These are phyloP conservation scores for Aurinia saxatilis DNA, from an alignment of 345 rosid genomes.

Conservation along the genomic window DNA sequence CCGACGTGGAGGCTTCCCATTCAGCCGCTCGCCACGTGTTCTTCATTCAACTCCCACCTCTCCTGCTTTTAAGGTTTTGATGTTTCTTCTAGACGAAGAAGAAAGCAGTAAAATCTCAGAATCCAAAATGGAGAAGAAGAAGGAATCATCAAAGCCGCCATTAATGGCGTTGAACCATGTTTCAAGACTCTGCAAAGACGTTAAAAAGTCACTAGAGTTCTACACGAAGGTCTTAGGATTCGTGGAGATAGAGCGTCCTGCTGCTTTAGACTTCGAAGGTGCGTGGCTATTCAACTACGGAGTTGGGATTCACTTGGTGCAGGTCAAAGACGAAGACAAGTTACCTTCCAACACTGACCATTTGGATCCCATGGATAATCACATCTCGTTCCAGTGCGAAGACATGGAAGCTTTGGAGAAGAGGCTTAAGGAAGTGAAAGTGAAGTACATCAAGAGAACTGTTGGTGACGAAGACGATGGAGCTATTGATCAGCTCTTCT, in stretches of 20 bases:
- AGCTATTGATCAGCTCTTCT: slow-evolving; percentile 55
- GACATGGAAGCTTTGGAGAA: slow-evolving; percentile 44
- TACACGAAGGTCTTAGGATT: slow-evolving; percentile 58
- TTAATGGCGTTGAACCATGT: slow-evolving; percentile 64
- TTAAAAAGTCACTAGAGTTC: slow-evolving; percentile 45
- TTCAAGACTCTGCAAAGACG: slow-evolving; percentile 57
- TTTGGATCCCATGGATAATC: slow-evolving; percentile 58
- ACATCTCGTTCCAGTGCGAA: slow-evolving; percentile 68
- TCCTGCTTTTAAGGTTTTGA: slow-evolving; percentile 5
- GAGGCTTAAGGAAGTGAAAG: slow-evolving; percentile 37
- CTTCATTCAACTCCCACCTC: background rate
- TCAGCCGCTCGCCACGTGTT: slow-evolving; percentile 33
- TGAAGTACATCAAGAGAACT: slow-evolving; percentile 48
- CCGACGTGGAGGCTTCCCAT: slow-evolving; percentile 22
- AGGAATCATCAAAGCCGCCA: slow-evolving; percentile 24
- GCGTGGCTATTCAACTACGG: slow-evolving; percentile 83
- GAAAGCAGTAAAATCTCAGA: background rate
- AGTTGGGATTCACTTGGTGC: slow-evolving; percentile 58
- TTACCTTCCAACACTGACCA: slow-evolving; percentile 32
- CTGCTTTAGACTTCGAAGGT: slow-evolving; percentile 43
- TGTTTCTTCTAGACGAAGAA: background rate
- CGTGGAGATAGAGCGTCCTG: slow-evolving; percentile 47
- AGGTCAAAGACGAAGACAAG: slow-evolving; percentile 36
- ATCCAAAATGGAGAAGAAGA: background rate
- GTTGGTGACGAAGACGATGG: slow-evolving; percentile 36